Base-by-base conservation (phyloP, 164 flowering plant genomes). In the Macadamia integrifolia region DNA sequence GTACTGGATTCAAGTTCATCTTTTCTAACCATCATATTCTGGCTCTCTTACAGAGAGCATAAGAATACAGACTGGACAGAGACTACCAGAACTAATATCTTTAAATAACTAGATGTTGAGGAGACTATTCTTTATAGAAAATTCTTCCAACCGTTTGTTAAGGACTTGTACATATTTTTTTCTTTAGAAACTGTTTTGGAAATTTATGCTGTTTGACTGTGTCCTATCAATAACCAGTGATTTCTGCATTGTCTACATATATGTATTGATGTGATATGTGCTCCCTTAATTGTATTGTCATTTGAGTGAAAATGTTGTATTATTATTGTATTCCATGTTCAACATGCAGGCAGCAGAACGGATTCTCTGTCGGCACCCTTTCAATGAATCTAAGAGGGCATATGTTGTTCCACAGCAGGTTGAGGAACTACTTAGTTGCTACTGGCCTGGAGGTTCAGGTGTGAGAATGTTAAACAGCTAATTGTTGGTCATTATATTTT, bases 351-450 rank as follows among this genome's bases (percentile, higher is more conserved):
- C 82, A n/a, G 92, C 80, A 40, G 94, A 92, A 77, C 71, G 98
- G 48, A 83, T 95, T 43, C 72, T 95, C 53, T 95, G 99, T 67
- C 97, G 99, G 59, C 99, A 92, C 75, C 99, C 99, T 52, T 95
- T 95, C 71, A 92, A 72, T 74, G 99, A 95, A 82, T 95, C 99
- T 28, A 92, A 95, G 78, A 84, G 99, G 77, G 99, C 99, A 32
- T 92, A 89, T 80, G 97, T 95, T 74, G 97, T 95, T 49, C 99
- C 99, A 5, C 94, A 95, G 72, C 82, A 67, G 28, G 95, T 95
- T 64, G 99, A 92, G 81, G 99, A 95, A 82, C 96, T 95, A 66
- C 71, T 92, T 66, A 88, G 87, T 80, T 92, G 99, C 74, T 95
- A 83, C 71, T 92, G 98, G 98, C 83, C 89, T 52, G 97, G 99